Conservation (phyloP, 345 rosid genomes). For the Eucalyptus paniculata region DNA sequence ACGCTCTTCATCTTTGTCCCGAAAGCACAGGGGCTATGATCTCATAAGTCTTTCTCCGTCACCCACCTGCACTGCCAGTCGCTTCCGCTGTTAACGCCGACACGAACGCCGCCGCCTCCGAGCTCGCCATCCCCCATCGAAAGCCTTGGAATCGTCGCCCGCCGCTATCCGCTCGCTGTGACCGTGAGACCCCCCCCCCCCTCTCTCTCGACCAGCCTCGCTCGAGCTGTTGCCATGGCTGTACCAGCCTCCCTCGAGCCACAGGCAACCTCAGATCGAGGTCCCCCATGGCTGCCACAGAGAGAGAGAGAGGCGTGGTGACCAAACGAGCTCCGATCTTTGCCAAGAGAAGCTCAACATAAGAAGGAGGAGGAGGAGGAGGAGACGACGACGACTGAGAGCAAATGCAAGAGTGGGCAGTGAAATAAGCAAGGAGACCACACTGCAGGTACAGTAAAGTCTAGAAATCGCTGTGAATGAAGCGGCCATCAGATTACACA, state of each 20-base stretch:
- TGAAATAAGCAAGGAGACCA: conserved; percentile 10
- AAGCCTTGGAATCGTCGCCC: background rate
- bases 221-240: background rate
- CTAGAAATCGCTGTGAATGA: conserved; percentile 32
- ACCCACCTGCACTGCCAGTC: too few relatives aligned
- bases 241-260: background rate
- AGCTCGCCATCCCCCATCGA: background rate
- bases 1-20: too few relatives aligned
- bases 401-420: background rate
- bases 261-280: background rate
- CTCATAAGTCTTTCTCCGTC: too few relatives aligned
- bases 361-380: conserved; percentile 21
- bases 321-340: conserved; percentile 37
- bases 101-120: background rate
- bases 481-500: background rate
- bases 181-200: background rate
- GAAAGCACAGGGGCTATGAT: too few relatives aligned
- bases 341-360: conserved; percentile 61
- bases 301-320: background rate
- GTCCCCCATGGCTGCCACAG: background rate
- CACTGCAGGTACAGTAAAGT: conserved; percentile 12
- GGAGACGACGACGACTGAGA: conserved; percentile 1
- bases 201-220: background rate
- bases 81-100: too few relatives aligned
- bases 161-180: background rate